Evolutionary conservation across 2,329 filamentous ascomycete species (phyloP).

Genomic region (Fusarium sp.): DNA sequence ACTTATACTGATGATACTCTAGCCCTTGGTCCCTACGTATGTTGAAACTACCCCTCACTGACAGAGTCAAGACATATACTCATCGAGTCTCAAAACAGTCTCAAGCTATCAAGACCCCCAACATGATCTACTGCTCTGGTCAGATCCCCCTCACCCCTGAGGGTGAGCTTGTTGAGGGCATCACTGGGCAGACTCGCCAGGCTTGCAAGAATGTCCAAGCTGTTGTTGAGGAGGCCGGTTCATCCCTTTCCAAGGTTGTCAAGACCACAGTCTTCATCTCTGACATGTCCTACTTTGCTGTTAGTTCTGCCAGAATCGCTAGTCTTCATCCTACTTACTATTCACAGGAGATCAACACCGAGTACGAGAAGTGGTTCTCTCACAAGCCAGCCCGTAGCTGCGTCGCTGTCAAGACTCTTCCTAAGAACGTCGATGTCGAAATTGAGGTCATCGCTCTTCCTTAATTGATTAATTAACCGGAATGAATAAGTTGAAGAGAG

Average conservation of each 20-base stretch:
- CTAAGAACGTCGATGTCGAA: constrained; percentile 87
- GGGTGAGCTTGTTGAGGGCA: constrained; percentile 68
- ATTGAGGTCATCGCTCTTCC: constrained; percentile 87
- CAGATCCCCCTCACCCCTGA: constrained; percentile 76
- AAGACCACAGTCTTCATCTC: constrained; percentile 93
- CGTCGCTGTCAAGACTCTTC: constrained; percentile 88
- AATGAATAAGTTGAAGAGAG: not conserved
- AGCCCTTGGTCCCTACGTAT: constrained; percentile 74
- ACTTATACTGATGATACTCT: constrained; percentile 14
- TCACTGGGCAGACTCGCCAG: constrained; percentile 70
- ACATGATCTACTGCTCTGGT: constrained; percentile 74
- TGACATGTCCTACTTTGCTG: constrained; percentile 88
- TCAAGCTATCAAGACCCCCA: constrained; percentile 73
- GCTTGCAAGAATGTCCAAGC: constrained; percentile 83
- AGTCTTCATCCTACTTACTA: not conserved
- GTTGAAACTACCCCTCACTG: constrained; percentile 45
- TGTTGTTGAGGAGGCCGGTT: constrained; percentile 84
- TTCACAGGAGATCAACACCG: constrained; percentile 79
- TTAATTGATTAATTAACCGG: constrained; percentile 56
- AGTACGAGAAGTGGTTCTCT: constrained; percentile 84
- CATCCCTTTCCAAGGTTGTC: constrained; percentile 81
- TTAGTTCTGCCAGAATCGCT: constrained; percentile 47
- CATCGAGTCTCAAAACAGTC: constrained; percentile 56
- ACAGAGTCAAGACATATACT: constrained; percentile 13
- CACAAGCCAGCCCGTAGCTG: constrained; percentile 91